Conservation (phyloP, 2,329 filamentous ascomycete genomes). For the Thielaviopsis euricoi region DNA sequence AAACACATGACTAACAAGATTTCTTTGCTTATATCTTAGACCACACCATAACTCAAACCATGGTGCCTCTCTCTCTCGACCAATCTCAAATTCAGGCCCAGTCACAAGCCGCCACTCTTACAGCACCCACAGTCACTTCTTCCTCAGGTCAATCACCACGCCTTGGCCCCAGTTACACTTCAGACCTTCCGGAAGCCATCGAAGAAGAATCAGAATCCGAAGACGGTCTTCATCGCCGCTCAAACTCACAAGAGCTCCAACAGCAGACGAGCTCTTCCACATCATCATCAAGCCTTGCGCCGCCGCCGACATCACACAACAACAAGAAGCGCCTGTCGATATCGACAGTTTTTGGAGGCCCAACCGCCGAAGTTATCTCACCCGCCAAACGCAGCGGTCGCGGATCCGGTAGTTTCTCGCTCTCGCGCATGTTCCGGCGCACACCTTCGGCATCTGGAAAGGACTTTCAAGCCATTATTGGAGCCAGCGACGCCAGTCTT, state of each 20-base stretch:
- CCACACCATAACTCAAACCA: not conserved
- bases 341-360: not conserved
- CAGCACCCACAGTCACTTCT: not conserved
- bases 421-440: constrained; percentile 1
- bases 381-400: not conserved
- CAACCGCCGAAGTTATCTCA: not conserved
- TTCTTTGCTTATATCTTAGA: not conserved
- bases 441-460: not conserved
- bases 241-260: constrained; percentile 7
- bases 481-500: not conserved
- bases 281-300: constrained; percentile 3
- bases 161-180: not conserved
- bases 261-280: constrained; percentile 7
- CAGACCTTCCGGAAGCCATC: constrained; percentile 7
- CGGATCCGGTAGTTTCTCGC: constrained; percentile 1
- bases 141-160: constrained; percentile 3
- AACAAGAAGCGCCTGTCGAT: constrained; percentile 1
- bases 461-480: not conserved
- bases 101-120: not conserved
- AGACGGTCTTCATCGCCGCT: not conserved
- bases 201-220: constrained; percentile 8
- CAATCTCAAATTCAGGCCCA: not conserved
- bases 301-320: not conserved
- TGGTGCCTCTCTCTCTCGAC: not conserved
- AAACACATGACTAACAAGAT: not conserved